Percentiles rank a stretch among this genome's conserved stretches.
Conservation (phyloP, 306 rosid species). For the Quillaja saponaria region DNA sequence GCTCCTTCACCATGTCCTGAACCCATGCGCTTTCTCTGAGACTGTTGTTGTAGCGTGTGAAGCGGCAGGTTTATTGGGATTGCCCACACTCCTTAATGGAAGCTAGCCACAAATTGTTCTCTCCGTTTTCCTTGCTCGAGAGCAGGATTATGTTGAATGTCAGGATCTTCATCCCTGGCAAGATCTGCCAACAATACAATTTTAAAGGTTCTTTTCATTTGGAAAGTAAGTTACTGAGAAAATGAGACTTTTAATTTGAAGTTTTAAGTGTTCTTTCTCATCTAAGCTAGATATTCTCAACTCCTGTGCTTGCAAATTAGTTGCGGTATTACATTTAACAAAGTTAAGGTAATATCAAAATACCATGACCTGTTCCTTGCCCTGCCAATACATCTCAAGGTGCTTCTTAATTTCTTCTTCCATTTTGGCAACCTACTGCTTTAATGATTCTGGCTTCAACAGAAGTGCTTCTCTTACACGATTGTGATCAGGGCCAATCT, state of each 20-base stretch:
- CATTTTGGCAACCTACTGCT: slow-evolving; percentile 44
- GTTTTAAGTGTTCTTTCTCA: too few species aligned
- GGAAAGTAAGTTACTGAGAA: too few species aligned
- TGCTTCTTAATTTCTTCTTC: slow-evolving; percentile 41
- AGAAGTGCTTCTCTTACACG: slow-evolving; percentile 41
- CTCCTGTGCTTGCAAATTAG: too few species aligned
- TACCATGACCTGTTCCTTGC: slow-evolving; percentile 38
- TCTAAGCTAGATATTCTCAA: too few species aligned
- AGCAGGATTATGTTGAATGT: slow-evolving; percentile 71
- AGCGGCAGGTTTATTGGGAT: slow-evolving; percentile 67
- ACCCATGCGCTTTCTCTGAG: slow-evolving; percentile 56
- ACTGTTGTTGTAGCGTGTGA: slow-evolving; percentile 65
- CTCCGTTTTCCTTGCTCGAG: slow-evolving; percentile 61
- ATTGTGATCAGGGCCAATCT: slow-evolving; percentile 39
- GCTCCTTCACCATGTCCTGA: slow-evolving; percentile 44
- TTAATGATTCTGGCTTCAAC: slow-evolving; percentile 51
- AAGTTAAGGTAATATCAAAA: neutral
- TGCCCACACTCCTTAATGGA: slow-evolving; percentile 62
- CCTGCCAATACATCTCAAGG: slow-evolving; percentile 47
- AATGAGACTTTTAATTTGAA: too few species aligned
- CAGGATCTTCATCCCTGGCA: slow-evolving; percentile 71
- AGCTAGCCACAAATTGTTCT: slow-evolving; percentile 40
- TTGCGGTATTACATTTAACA: neutral
- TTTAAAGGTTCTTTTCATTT: too few species aligned
- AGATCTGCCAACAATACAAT: slow-evolving; percentile 42